A percentile compares a stretch with the other conserved stretches of the same genome.
Evolutionary conservation across 768 basidiomycete genomes (phyloP).

Genomic region (Pulveroboletus sp.): DNA sequence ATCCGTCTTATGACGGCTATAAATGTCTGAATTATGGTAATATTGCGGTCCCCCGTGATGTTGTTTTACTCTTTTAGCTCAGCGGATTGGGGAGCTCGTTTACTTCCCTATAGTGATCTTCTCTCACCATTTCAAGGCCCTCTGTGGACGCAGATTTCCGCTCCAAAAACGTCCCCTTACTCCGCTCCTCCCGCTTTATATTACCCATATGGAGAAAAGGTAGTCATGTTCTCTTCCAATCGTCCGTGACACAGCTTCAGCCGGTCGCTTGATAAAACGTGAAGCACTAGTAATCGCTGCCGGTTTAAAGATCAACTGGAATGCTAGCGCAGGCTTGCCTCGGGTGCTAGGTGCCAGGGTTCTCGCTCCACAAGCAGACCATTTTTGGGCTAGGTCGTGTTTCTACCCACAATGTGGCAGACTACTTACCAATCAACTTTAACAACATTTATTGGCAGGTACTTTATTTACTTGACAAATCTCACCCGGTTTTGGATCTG

Average conservation of each 20-base stretch:
- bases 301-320: slow-evolving; percentile 85
- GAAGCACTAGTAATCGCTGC: slow-evolving; percentile 86
- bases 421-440: too few relatives aligned
- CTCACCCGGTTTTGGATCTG: too few relatives aligned
- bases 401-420: too few relatives aligned
- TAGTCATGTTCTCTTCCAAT: slow-evolving; percentile 72
- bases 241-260: slow-evolving; percentile 64
- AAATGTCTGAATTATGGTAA: slow-evolving; percentile 67
- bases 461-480: too few relatives aligned
- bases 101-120: neutral
- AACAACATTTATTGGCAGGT: too few relatives aligned
- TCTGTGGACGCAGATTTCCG: slow-evolving; percentile 87
- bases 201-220: slow-evolving; percentile 70
- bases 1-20: slow-evolving; percentile 66
- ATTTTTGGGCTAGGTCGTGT: too few relatives aligned
- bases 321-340: slow-evolving; percentile 64
- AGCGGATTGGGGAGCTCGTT: slow-evolving; percentile 76
- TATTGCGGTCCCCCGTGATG: slow-evolving; percentile 80
- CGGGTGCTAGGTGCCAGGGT: slow-evolving; percentile 63
- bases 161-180: slow-evolving; percentile 58
- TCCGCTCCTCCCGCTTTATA: slow-evolving; percentile 69
- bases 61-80: neutral
- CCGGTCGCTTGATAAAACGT: slow-evolving; percentile 70
- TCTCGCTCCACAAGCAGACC: too few relatives aligned
- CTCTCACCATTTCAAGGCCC: slow-evolving; percentile 53